Conservation (phyloP, 345 rosid genomes). For the Lepidium didymum region DNA sequence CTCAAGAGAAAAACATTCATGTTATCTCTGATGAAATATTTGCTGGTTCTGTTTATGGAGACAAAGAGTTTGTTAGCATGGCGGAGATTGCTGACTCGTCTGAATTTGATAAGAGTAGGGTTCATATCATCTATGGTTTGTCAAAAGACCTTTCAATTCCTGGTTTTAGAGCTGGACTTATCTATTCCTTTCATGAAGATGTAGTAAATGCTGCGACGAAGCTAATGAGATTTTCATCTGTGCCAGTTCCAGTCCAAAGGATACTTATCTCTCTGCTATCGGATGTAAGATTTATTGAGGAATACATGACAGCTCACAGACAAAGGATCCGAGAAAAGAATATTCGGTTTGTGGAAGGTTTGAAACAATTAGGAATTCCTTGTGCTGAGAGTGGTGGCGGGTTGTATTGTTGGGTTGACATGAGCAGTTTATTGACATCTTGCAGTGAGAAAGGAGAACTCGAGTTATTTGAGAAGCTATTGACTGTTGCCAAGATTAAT, state of each 20-base stretch:
- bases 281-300: slow-evolving; percentile 50
- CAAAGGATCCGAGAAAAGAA: slow-evolving; percentile 46
- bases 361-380: slow-evolving; percentile 49
- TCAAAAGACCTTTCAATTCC: slow-evolving; percentile 87
- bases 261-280: slow-evolving; percentile 68
- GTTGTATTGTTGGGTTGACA: slow-evolving; percentile 83
- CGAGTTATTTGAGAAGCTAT: slow-evolving; percentile 65
- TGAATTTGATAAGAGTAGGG: slow-evolving; percentile 67
- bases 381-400: slow-evolving; percentile 65
- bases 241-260: slow-evolving; percentile 73
- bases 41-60: slow-evolving; percentile 65
- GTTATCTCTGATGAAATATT: slow-evolving; percentile 85
- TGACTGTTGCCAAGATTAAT: slow-evolving; percentile 70
- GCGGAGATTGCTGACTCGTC: slow-evolving; percentile 56
- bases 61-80: slow-evolving; percentile 78
- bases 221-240: slow-evolving; percentile 66
- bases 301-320: slow-evolving; percentile 48
- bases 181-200: slow-evolving; percentile 61
- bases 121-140: slow-evolving; percentile 77
- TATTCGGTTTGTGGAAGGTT: slow-evolving; percentile 51
- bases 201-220: slow-evolving; percentile 63
- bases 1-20: slow-evolving; percentile 73
- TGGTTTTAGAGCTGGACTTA: slow-evolving; percentile 76
- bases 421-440: slow-evolving; percentile 62
- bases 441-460: slow-evolving; percentile 86